Evolutionary conservation across 176 grass and related monocot species (phyloP).

Genomic region (Secale cereale): DNA sequence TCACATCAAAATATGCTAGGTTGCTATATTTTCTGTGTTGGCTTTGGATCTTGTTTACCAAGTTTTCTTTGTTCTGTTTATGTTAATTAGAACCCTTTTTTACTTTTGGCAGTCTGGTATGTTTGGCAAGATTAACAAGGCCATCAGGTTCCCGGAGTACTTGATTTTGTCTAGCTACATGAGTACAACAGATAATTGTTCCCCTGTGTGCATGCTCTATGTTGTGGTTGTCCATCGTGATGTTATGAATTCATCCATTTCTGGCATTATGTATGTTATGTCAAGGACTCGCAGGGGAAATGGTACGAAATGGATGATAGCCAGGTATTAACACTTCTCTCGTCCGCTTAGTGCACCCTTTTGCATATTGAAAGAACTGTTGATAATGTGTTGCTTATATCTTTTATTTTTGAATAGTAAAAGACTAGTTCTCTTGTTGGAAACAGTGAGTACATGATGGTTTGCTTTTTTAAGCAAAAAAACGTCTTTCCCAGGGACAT

Average conservation of each 20-base stretch:
- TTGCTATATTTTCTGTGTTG: conserved; percentile 6
- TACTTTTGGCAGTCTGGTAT: conserved; percentile 66
- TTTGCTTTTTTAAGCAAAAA: conserved; percentile 7
- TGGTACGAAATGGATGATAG: conserved; percentile 83
- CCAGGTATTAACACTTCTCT: conserved; percentile 55
- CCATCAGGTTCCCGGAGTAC: conserved; percentile 54
- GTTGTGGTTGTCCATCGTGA: conserved; percentile 84
- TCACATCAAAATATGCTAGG: neutral
- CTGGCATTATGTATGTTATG: conserved; percentile 93
- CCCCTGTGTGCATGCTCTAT: conserved; percentile 75
- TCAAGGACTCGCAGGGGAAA: conserved; percentile 67
- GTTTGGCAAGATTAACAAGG: conserved; percentile 73
- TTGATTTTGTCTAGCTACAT: conserved; percentile 77
- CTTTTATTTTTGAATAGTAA: neutral
- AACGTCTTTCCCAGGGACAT: neutral
- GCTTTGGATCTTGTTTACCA: neutral
- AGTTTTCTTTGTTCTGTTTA: neutral
- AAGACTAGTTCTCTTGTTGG: neutral
- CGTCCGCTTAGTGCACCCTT: neutral
- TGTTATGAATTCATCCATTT: conserved; percentile 59
- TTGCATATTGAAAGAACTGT: conserved; percentile 9
- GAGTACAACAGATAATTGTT: conserved; percentile 61
- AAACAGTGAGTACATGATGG: neutral
- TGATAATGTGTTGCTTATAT: neutral
- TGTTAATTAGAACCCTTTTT: conserved; percentile 10